Base-by-base conservation (phyloP, 495 filamentous ascomycete genomes). In the Neurospora sp. region DNA sequence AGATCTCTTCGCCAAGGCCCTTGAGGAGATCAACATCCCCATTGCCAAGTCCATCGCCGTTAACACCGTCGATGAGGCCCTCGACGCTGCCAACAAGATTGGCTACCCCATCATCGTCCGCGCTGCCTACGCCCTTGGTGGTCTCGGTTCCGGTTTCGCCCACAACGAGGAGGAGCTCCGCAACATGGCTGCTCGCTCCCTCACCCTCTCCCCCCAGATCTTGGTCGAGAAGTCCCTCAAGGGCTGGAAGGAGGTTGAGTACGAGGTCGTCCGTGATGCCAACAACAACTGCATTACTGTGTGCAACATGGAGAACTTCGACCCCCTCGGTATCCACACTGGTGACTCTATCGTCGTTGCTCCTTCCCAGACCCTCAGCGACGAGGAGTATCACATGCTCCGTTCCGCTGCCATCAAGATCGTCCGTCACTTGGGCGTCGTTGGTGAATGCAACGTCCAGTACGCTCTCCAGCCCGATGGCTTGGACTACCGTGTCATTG, bases 221-320 rank as follows among this genome's bases (percentile, higher is more conserved):
- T 82, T 99, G 74, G 94, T 99, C 59, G 95, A 99, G 86, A 99
- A 99, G 85, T 97, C 94, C n/a, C 89, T 99, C 69, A 98, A 98
- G 84, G 95, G 95, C 77, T 99, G 95, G 95, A 98, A 98, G 84
- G 95, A 98, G 83, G 92, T 97, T 71, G 95, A 98, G 81, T 98
- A 98, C 79, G 95, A 98, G 81, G 95, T 98, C 41, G 95, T 98
- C 44, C 90, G 95, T 72, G 95, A 98, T 82, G 92, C 91, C 65
- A 87, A 89, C 76, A 96, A 98, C 87, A 98, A 98, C 85, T 98
- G 96, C 82, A 98, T 98, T 76, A 98, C 95, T 20, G 95, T 98
- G 65, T 98, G 95, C 86, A 98, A 98, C 85, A 98, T 98, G 95
- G 95, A 98, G 85, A 98, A 98, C 84, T 98, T 98, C 79, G 95